These are phyloP conservation scores for Chenopodium berlandieri DNA, from an alignment of 148 eudicot species.

Conservation along the genomic window DNA sequence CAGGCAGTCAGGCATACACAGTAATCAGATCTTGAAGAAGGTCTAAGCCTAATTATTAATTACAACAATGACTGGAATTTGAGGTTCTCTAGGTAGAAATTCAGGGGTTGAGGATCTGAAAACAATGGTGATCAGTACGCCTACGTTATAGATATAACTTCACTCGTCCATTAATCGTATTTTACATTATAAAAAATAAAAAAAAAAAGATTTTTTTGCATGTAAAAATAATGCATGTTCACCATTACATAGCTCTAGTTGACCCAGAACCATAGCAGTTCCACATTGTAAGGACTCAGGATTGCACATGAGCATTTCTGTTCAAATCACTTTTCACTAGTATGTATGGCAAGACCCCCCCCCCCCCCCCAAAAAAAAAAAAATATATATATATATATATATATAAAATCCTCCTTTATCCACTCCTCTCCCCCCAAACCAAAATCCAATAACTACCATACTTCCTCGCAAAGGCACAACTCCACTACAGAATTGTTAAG, in stretches of 20 bases:
- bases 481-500: no score
- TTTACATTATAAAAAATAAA: no score
- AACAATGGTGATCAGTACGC: not conserved
- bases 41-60: not conserved
- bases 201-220: not conserved
- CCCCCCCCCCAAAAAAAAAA: no score
- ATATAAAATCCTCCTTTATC: not conserved
- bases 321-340: not conserved
- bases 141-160: not conserved
- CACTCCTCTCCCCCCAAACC: not conserved
- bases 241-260: not conserved
- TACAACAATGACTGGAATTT: not conserved
- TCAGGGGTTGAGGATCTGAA: not conserved
- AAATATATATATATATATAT: no score
- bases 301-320: no score
- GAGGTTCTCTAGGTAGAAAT: not conserved
- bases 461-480: not conserved
- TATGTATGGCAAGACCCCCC: not conserved
- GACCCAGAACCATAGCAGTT: not conserved
- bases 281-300: not conserved
- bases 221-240: no score
- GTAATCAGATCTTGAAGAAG: not conserved
- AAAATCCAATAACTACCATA: no score
- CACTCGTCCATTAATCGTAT: not conserved
- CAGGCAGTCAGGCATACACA: not conserved